Evolutionary conservation across 1,284 basidiomycete genomes (phyloP), one percentile per base, ranked within the genome.

Genomic region (Ganoderma lucidum): DNA sequence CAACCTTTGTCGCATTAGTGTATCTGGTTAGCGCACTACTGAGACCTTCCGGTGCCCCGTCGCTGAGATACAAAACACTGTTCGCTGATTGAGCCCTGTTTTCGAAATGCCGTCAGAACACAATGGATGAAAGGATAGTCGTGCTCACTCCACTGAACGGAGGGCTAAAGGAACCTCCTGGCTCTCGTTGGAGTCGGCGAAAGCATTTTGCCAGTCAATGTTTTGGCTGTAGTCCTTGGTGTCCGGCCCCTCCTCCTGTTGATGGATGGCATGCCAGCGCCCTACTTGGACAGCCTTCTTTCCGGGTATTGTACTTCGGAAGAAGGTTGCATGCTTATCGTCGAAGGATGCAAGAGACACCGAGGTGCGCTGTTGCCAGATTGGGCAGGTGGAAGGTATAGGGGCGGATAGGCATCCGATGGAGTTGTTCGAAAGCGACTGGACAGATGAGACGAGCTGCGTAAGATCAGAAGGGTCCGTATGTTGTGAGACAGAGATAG

Each of bases 331-430:
- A 12, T 74, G 62, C 0, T 72, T 66, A 0, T 80, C 76, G 55
- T 87, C 82, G 74, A 89, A 84, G 6, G 60, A 86, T 69, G 53
- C 86, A 83, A 92, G 75, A 28, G 89, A 88, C 71, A 89, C 89
- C 1, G 85, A 80, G 53, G 85, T 81, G n/a, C 74, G 73, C 56
- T 75, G 72, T 37, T 63, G 71, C 68, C 70, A 72, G 14, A 58
- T 51, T 23, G 51, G 48, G 32, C 62, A 44, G 39, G 56, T 35
- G 10, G 72, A 67, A 8, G 81, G 82, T 30, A 85, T 71, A 1
- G 87, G 84, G 0, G 86, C 83, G 6, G 88, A 85, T 30, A 93
- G 83, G 74, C 90, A 92, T 8, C 91, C 91, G 23, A 89, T 74
- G 28, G 86, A 82, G n/a, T 81, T 73, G 1, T 19, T 35, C 2